A percentile compares a stretch with the other conserved stretches of the same genome.
Evolutionary conservation across 164 flowering plant species (phyloP).

Genomic region (Annona squamosa): DNA sequence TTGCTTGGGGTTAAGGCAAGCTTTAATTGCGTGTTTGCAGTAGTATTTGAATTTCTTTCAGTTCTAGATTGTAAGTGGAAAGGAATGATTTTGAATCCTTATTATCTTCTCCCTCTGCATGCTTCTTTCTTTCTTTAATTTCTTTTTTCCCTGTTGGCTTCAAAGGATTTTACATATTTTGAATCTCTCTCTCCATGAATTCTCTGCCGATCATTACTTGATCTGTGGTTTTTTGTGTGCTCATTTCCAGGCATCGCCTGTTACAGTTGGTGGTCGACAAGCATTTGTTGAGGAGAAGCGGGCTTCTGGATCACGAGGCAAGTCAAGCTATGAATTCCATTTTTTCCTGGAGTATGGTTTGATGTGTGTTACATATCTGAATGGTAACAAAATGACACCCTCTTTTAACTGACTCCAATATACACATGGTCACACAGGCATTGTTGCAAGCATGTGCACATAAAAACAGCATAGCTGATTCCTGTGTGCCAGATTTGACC

Average conservation of each 20-base stretch:
- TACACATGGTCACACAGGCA: background rate
- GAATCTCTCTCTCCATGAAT: background rate
- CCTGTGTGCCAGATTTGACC: background rate
- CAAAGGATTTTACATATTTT: background rate
- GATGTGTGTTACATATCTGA: background rate
- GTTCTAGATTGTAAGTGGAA: too few relatives aligned
- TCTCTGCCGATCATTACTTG: background rate
- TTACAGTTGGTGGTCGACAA: conserved; percentile 29
- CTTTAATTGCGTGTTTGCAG: background rate
- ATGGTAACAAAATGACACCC: background rate
- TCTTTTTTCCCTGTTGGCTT: background rate
- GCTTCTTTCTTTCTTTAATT: background rate
- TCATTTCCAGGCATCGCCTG: conserved; percentile 36
- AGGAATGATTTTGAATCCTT: too few relatives aligned
- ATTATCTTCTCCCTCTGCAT: too few relatives aligned
- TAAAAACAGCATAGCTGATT: background rate
- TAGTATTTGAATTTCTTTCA: too few relatives aligned
- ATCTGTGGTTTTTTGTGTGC: background rate
- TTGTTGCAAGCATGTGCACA: background rate
- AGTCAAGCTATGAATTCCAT: background rate
- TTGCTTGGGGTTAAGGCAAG: background rate
- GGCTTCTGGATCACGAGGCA: conserved; percentile 51
- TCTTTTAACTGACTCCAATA: background rate
- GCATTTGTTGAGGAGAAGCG: conserved; percentile 52
- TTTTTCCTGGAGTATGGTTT: background rate